Percentiles rank a stretch among this genome's conserved stretches.
These are phyloP conservation scores for Saccharum officinarum DNA, from an alignment of 176 grass and related monocot species.

Conservation along the genomic window DNA sequence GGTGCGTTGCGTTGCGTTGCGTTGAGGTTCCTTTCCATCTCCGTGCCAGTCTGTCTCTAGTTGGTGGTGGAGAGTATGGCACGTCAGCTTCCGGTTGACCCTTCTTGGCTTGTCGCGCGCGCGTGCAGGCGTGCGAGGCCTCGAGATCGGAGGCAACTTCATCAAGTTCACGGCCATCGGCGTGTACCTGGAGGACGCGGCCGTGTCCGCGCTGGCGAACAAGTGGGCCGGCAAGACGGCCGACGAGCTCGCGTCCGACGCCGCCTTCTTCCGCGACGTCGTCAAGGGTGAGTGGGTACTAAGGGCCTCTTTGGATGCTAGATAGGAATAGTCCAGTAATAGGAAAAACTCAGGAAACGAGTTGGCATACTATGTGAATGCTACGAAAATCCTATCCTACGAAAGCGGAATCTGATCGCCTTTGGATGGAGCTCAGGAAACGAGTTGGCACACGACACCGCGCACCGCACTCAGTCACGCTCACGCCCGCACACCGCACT, in stretches of 20 bases:
- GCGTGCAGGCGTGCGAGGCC: slow-evolving; percentile 54
- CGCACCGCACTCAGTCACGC: no score
- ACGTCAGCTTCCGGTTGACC: neutral
- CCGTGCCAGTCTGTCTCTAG: neutral
- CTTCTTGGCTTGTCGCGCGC: neutral
- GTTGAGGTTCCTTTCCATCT: neutral
- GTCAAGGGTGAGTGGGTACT: slow-evolving; percentile 38
- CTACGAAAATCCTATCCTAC: no score
- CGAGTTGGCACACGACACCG: no score
- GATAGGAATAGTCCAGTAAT: no score
- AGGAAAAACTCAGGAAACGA: no score
- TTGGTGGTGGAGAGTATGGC: neutral
- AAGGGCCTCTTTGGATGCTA: no score
- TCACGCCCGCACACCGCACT: no score
- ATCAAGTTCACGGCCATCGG: slow-evolving; percentile 91
- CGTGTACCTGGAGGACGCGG: slow-evolving; percentile 72
- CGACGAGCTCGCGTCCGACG: slow-evolving; percentile 56
- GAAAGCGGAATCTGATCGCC: no score
- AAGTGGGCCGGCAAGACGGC: slow-evolving; percentile 66
- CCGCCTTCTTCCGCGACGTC: slow-evolving; percentile 69
- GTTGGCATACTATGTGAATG: no score
- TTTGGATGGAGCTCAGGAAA: no score
- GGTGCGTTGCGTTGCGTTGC: slow-evolving; percentile 37
- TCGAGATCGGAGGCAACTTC: slow-evolving; percentile 79
- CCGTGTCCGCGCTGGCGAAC: slow-evolving; percentile 44